These are phyloP conservation scores for Tylopilus balloui DNA, from an alignment of 768 basidiomycete genomes.

Conservation along the genomic window DNA sequence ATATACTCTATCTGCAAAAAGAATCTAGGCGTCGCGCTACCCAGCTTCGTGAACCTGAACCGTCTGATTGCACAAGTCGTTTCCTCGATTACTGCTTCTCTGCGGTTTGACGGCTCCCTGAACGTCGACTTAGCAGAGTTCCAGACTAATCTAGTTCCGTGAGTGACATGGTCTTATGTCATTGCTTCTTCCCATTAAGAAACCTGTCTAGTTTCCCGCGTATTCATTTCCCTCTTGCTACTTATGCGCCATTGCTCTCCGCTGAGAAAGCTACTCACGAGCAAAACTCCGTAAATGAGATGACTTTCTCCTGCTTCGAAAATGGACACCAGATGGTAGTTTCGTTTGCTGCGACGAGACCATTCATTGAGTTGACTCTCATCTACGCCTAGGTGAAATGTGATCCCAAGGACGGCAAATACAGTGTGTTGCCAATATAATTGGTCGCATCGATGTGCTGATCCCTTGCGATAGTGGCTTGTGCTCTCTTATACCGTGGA, in stretches of 20 bases:
- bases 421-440: conserved; percentile 57
- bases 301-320: conserved; percentile 99
- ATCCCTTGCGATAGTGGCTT: conserved; percentile 60
- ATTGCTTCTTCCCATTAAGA: not conserved
- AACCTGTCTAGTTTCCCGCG: conserved; percentile 72
- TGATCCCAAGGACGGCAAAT: conserved; percentile 97
- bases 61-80: conserved; percentile 97
- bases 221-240: conserved; percentile 97
- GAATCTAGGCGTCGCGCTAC: conserved; percentile 78
- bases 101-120: conserved; percentile 94
- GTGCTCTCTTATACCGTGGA: conserved; percentile 88
- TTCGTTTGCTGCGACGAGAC: not conserved
- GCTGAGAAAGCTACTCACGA: conserved; percentile 94
- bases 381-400: conserved; percentile 55
- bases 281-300: conserved; percentile 95
- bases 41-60: conserved; percentile 93
- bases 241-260: conserved; percentile 93
- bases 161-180: conserved; percentile 33
- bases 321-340: conserved; percentile 89
- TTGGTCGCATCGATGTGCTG: conserved; percentile 7
- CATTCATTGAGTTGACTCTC: conserved; percentile 2
- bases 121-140: conserved; percentile 98
- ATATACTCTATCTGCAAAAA: conserved; percentile 99
- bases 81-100: conserved; percentile 93
- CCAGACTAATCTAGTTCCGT: conserved; percentile 98